These are phyloP conservation scores for Aristolochia californica DNA, from an alignment of 164 flowering plant genomes.

Conservation along the genomic window DNA sequence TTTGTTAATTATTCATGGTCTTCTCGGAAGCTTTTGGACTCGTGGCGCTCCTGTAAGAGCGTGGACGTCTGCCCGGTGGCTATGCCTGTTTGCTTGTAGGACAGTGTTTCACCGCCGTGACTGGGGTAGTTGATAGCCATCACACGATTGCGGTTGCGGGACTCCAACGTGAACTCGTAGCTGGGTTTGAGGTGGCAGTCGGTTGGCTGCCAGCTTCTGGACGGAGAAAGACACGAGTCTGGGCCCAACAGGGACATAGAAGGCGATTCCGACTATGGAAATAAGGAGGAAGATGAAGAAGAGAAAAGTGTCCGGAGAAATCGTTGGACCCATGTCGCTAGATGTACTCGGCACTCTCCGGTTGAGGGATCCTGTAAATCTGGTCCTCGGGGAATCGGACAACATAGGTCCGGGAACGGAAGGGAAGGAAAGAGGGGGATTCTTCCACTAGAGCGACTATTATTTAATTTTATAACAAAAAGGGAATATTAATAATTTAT, in stretches of 20 bases:
- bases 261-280: constrained; percentile 8
- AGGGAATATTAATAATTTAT: no score
- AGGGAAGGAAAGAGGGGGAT: background rate
- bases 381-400: constrained; percentile 62
- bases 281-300: constrained; percentile 10
- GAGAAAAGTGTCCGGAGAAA: constrained; percentile 10
- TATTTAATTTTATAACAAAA: no score
- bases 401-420: constrained; percentile 32
- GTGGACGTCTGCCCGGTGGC: constrained; percentile 22
- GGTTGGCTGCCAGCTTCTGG: constrained; percentile 10
- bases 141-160: constrained; percentile 21
- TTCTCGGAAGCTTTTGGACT: constrained; percentile 3
- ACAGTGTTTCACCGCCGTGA: constrained; percentile 26
- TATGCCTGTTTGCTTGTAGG: constrained; percentile 16
- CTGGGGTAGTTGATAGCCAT: constrained; percentile 18
- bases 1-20: constrained; percentile 14
- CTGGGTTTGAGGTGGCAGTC: background rate
- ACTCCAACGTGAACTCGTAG: constrained; percentile 17
- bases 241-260: constrained; percentile 14
- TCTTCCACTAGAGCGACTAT: no score
- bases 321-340: constrained; percentile 19
- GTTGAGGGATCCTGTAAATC: constrained; percentile 63
- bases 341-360: constrained; percentile 40
- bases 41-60: constrained; percentile 8
- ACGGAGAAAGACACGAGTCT: constrained; percentile 23